Percentiles rank a stretch among this genome's conserved stretches.
Conservation (phyloP, 345 rosid genomes). For the Pseudoturritis turrita region DNA sequence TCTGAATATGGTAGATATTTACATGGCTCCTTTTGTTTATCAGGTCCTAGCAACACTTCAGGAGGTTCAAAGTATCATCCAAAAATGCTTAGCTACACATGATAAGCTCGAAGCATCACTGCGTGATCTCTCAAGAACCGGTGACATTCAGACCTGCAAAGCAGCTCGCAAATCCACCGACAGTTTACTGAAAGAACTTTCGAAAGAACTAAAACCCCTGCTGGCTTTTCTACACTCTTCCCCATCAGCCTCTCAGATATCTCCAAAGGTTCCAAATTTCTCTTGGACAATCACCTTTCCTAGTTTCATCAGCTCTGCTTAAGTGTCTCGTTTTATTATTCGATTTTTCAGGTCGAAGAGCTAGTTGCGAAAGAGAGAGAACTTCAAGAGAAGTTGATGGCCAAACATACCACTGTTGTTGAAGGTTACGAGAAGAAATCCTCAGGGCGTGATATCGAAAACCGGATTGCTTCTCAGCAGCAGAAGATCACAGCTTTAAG, state of each 20-base stretch:
- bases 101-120: slow-evolving; percentile 86
- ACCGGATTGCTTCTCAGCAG: slow-evolving; percentile 62
- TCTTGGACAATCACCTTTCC: background rate
- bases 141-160: slow-evolving; percentile 92
- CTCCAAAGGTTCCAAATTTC: slow-evolving; percentile 57
- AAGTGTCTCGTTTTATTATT: background rate
- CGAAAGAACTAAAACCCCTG: slow-evolving; percentile 67
- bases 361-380: slow-evolving; percentile 79
- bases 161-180: slow-evolving; percentile 79
- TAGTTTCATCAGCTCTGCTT: slow-evolving; percentile 7
- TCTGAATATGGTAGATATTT: background rate
- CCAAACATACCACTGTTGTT: slow-evolving; percentile 53
- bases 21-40: background rate
- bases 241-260: slow-evolving; percentile 59
- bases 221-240: slow-evolving; percentile 65
- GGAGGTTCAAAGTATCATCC: slow-evolving; percentile 52
- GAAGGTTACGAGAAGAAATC: slow-evolving; percentile 41
- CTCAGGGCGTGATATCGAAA: slow-evolving; percentile 66
- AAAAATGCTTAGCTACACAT: slow-evolving; percentile 59
- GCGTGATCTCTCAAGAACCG: slow-evolving; percentile 85
- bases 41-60: slow-evolving; percentile 80
- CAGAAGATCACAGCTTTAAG: slow-evolving; percentile 61
- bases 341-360: slow-evolving; percentile 65
- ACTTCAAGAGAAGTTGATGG: slow-evolving; percentile 64
- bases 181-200: slow-evolving; percentile 63